Base-by-base conservation (phyloP, 106 monocot species). In the Dendrobium officinale region DNA sequence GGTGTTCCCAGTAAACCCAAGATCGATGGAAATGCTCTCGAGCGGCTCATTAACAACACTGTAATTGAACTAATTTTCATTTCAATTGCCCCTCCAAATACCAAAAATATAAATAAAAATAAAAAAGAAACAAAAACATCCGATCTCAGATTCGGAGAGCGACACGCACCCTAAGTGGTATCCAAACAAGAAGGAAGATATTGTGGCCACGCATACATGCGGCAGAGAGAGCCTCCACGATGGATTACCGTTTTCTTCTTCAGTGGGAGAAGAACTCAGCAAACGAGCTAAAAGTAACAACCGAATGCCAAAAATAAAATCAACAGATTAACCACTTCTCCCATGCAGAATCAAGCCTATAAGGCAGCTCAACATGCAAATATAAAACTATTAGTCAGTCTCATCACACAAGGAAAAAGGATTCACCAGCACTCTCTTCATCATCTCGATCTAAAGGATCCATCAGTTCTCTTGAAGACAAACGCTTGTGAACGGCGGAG, bases 1-100 rank as follows among this genome's bases (percentile, higher is more conserved):
- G 0, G 89, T 88, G 81, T 95, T 91, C 79, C 98, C 98, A 15
- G 86, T 82, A 82, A 99, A 99, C 1, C 95, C 95, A 45, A 99
- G 91, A 77, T 99, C 98, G 40, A 83, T 18, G 26, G 97, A 92
- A 78, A 98, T 98, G 77, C 88, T 95, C 84, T 99, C 95, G 2
- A 99, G 83, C 11, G 98, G 86, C 79, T 95, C 98, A 84, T 99
- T 99, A 55, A 99, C 95, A 85, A 99, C 98, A 47, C 98, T 98
- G 78, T 75, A 78, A 54, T 55, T n/a, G 1, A 80, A 42, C 7
- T 4, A 55, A 13, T 22, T 67, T 29, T 6, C 20, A 55, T 8
- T 61, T 76, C 82, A 77, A 59, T 18, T 41, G 16, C 29, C 19
- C 29, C 33, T 27, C 31, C 48, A 84, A 49, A 73, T 6, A 45